Base-by-base conservation (phyloP, 192 early-diverging fungal genomes). In the Cladochytrium replicatum region DNA sequence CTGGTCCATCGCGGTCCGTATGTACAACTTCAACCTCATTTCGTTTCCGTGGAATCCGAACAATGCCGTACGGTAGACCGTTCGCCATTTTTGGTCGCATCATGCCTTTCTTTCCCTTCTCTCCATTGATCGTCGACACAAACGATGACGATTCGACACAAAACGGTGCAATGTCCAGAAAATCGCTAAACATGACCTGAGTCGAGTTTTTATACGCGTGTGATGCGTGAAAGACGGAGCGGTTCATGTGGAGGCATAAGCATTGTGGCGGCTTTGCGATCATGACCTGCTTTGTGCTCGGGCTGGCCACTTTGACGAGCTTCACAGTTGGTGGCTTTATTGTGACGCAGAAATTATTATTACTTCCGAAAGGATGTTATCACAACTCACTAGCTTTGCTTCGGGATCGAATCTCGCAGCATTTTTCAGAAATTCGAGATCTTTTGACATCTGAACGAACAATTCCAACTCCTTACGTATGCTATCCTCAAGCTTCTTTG, bases 241-340 rank as follows among this genome's bases (percentile, higher is more conserved):
- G 80, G 38, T 89, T 87, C 41, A 97, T 74, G 46, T 93, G 91
- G 26, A 94, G 69, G 46, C 80, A 83, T 7, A 97, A 78, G 27
- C 84, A 68, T 25, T 67, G 71, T 2, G 93, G 93, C 1, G 89
- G 74, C 24, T 83, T 81, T 4, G 87, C 93, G 63, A 97, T 78
- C 75, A 89, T 82, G 8, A 82, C 82, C 47, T 89, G 86, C 50
- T 89, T 89, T n/a, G n/a, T n/a, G n/a, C n/a, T n/a, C n/a, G n/a
- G n/a, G n/a, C n/a, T n/a, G n/a, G n/a, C n/a, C n/a, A n/a, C n/a
- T n/a, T n/a, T n/a, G n/a, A n/a, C n/a, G n/a, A n/a, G n/a, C n/a
- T n/a, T n/a, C n/a, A n/a, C n/a, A n/a, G n/a, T n/a, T n/a, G n/a
- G n/a, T n/a, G n/a, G n/a, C n/a, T n/a, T n/a, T n/a, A n/a, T n/a